These are phyloP conservation scores for Sugiyamaella floridensis DNA, from an alignment of 805 yeast genomes.

Conservation along the genomic window DNA sequence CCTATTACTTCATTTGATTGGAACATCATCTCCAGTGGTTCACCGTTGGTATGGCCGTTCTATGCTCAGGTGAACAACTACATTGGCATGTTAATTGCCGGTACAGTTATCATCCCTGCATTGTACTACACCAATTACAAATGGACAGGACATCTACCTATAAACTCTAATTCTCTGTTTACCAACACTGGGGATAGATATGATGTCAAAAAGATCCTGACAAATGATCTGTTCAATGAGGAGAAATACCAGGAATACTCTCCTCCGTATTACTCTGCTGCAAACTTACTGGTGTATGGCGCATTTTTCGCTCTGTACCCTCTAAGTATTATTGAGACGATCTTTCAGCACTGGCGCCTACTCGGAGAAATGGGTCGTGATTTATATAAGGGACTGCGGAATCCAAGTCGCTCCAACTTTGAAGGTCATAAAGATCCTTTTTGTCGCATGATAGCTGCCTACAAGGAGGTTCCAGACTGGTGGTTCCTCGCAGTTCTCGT, in stretches of 20 bases:
- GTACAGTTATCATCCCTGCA: constrained; percentile 26
- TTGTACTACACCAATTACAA: constrained; percentile 50
- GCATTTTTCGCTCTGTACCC: constrained; percentile 53
- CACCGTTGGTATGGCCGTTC: constrained; percentile 41
- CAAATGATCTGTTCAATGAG: constrained; percentile 38
- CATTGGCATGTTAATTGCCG: constrained; percentile 42
- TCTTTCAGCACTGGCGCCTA: constrained; percentile 13
- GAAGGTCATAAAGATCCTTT: constrained; percentile 15
- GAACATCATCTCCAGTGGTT: constrained; percentile 29
- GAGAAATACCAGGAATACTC: constrained; percentile 51
- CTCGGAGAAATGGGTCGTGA: constrained; percentile 9
- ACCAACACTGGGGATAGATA: constrained; percentile 47
- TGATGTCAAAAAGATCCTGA: constrained; percentile 40
- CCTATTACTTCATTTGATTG: constrained; percentile 44
- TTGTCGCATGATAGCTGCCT: constrained; percentile 24
- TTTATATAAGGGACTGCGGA: constrained; percentile 8
- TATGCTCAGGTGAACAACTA: constrained; percentile 31
- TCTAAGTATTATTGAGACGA: constrained; percentile 40
- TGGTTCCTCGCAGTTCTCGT: constrained; percentile 50
- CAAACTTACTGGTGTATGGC: constrained; percentile 38
- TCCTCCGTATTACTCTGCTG: constrained; percentile 64
- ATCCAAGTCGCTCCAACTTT: constrained; percentile 28
- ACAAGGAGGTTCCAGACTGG: constrained; percentile 68
- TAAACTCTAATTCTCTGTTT: constrained; percentile 46
- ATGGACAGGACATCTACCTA: constrained; percentile 57